Conservation (phyloP, 1,139 yeast genomes). For the Candida sp. region DNA sequence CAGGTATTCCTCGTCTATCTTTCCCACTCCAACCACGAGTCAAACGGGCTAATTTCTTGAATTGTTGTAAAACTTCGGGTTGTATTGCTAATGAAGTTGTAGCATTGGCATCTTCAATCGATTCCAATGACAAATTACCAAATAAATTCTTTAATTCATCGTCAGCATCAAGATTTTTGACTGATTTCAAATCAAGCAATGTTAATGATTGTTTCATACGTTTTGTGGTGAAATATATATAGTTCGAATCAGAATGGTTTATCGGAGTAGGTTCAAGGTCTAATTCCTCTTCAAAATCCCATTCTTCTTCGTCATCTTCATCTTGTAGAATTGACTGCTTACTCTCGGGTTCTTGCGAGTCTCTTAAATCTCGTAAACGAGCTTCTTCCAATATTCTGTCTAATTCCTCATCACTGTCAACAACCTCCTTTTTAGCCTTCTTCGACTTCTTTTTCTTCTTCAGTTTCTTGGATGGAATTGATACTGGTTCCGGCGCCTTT, state of each 20-base stretch:
- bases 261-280: conserved; percentile 37
- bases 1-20: conserved; percentile 71
- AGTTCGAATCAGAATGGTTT: conserved; percentile 36
- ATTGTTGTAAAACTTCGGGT: conserved; percentile 65
- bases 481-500: not conserved
- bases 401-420: conserved; percentile 38
- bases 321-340: conserved; percentile 9
- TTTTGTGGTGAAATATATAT: conserved; percentile 41
- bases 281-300: conserved; percentile 29
- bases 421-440: conserved; percentile 17
- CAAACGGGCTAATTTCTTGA: conserved; percentile 56
- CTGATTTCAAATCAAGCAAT: conserved; percentile 41
- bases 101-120: conserved; percentile 72
- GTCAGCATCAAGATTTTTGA: conserved; percentile 72
- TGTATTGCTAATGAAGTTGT: conserved; percentile 55
- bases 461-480: conserved; percentile 10
- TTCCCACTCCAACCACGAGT: conserved; percentile 84
- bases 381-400: conserved; percentile 37
- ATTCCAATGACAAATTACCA: conserved; percentile 68
- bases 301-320: conserved; percentile 20
- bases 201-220: conserved; percentile 35
- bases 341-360: conserved; percentile 5
- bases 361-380: conserved; percentile 28
- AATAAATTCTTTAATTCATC: conserved; percentile 70
- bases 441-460: conserved; percentile 15